Percentiles rank a stretch among this genome's conserved stretches.
Evolutionary conservation across 345 rosid genomes (phyloP).

Genomic region (Excoecaria cochinchinensis): DNA sequence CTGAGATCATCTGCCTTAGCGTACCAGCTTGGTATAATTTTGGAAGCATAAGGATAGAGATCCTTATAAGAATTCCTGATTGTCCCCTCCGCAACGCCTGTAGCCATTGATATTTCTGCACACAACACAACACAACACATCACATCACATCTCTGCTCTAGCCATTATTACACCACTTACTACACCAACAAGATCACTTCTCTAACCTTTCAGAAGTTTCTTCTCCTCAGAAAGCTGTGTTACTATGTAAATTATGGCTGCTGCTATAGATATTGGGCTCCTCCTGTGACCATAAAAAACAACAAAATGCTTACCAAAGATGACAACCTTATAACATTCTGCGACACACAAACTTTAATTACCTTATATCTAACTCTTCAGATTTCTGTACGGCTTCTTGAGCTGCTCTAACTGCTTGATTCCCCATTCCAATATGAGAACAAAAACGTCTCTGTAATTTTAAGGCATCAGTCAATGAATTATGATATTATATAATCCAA

Average conservation of each 20-base stretch:
- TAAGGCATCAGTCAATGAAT: no score
- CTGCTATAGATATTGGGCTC: conserved; percentile 29
- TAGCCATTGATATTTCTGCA: conserved; percentile 25
- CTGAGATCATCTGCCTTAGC: conserved; percentile 27
- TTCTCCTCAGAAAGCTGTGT: conserved; percentile 22
- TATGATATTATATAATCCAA: no score
- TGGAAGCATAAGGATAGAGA: conserved; percentile 19
- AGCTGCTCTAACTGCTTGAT: conserved; percentile 4
- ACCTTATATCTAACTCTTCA: neutral
- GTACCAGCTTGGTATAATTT: conserved; percentile 31
- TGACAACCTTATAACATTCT: no score
- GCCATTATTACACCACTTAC: no score
- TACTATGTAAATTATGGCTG: conserved; percentile 27
- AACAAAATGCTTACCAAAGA: no score
- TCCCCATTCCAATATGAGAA: neutral
- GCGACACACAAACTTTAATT: no score
- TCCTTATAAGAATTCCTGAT: conserved; percentile 16
- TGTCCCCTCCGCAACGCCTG: conserved; percentile 31
- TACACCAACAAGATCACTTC: no score
- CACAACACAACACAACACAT: neutral
- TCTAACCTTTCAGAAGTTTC: no score
- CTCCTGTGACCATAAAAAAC: conserved; percentile 9
- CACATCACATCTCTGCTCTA: no score
- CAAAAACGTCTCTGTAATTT: neutral
- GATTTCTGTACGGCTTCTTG: conserved; percentile 3